phyloP scores from a whole-genome alignment of 1,284 basidiomycete genomes.

The Trametes sp. region DNA sequence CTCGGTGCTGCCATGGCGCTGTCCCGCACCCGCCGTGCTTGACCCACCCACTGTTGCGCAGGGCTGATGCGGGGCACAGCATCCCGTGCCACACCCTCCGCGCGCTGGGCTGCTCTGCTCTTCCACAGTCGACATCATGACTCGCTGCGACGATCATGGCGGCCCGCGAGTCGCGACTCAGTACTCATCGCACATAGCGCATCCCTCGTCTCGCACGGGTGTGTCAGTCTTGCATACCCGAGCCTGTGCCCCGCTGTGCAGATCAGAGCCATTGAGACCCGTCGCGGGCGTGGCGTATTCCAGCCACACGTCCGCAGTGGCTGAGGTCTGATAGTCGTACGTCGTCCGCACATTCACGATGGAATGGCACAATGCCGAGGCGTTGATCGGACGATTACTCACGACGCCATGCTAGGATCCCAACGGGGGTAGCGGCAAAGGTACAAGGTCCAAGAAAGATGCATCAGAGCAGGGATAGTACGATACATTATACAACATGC shows the following conservation, averaged over 20 bases:
- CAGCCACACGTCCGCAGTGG: neutral
- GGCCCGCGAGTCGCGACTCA: too few species aligned
- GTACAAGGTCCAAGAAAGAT: neutral
- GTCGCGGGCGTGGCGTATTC: neutral
- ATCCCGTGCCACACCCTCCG: neutral
- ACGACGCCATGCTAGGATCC: too few species aligned
- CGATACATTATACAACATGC: slow-evolving; percentile 15
- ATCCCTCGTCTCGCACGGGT: too few species aligned
- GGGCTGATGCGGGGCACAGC: neutral
- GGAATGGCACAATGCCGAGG: too few species aligned
- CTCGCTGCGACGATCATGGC: neutral
- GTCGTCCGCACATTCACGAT: neutral
- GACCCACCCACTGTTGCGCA: neutral
- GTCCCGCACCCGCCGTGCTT: neutral
- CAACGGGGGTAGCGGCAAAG: too few species aligned
- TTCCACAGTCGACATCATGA: neutral
- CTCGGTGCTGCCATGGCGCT: too few species aligned
- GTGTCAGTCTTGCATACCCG: too few species aligned
- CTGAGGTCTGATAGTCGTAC: neutral
- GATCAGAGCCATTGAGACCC: neutral
- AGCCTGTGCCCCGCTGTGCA: neutral
- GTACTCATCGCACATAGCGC: too few species aligned
- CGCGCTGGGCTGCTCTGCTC: neutral
- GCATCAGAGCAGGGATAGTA: slow-evolving; percentile 6
- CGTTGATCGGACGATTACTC: neutral